Evolutionary conservation across 306 rosid species (phyloP).

Genomic region (Begonia peltatifolia): DNA sequence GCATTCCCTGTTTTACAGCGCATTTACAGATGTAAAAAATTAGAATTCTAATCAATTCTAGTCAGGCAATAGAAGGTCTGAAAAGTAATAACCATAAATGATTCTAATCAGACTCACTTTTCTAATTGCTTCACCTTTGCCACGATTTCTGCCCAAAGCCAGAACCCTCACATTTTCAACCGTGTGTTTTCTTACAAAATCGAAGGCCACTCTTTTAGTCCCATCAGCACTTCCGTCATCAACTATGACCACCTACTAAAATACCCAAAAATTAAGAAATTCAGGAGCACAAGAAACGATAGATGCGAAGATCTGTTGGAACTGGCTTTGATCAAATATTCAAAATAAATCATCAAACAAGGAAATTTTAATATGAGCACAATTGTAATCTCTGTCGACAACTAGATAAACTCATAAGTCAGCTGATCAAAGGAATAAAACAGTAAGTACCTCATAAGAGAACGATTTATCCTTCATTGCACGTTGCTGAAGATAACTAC

Average conservation of each 20-base stretch:
- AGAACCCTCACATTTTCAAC: slow-evolving; percentile 80
- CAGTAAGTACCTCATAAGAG: slow-evolving; percentile 66
- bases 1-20: slow-evolving; percentile 93
- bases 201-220: slow-evolving; percentile 83
- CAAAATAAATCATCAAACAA: not conserved
- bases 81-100: not conserved
- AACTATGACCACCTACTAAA: slow-evolving; percentile 58
- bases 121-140: slow-evolving; percentile 97
- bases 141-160: slow-evolving; percentile 83
- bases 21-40: slow-evolving; percentile 56
- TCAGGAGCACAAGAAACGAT: not conserved
- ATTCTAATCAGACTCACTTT: slow-evolving; percentile 57
- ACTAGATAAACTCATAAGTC: not conserved
- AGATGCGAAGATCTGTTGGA: not conserved
- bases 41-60: slow-evolving; percentile 23
- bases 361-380: not conserved
- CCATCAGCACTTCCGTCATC: slow-evolving; percentile 94
- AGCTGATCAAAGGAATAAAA: not conserved
- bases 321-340: not conserved
- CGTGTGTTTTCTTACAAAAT: slow-evolving; percentile 64
- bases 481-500: slow-evolving; percentile 84
- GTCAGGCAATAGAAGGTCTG: not conserved
- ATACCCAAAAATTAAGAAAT: slow-evolving; percentile 4
- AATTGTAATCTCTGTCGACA: not conserved
- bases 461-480: slow-evolving; percentile 63